Base-by-base conservation (phyloP, 768 basidiomycete genomes). In the Cystobasidium onofrii region DNA sequence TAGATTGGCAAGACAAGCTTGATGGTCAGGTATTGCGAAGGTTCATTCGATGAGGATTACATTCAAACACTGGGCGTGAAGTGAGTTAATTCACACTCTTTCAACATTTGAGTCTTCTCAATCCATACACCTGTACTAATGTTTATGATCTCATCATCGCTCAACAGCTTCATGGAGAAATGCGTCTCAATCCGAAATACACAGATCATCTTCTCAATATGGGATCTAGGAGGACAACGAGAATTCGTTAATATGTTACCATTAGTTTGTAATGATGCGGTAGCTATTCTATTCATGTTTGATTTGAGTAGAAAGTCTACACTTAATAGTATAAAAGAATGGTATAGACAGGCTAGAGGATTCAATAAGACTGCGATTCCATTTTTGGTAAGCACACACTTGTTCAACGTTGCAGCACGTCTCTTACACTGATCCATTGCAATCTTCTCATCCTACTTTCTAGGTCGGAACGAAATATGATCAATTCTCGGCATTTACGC, bases 311-410 rank as follows among this genome's bases (percentile, higher is more conserved):
- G 96, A 77, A 98, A 98, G 83, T 91, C 91, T 74, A 99, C 96
- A 52, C 83, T 99, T 76, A 98, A 98, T 83, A 95, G 92, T 73
- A 92, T 99, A 78, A 98, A 98, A 83, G 96, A 99, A 82, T 99
- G 96, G 96, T 99, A 98, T 85, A 86, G 96, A 78, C 96, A 99
- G 83, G 93, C 94, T 65, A 86, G 96, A 79, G 96, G 96, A 25
- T 99, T 99, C 84, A 98, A 98, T 84, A 98, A 98, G 96, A 96
- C 93, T 20, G 96, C 96, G 54, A 97, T 98, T 80, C 96, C 96
- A 25, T 96, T 99, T 82, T 84, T 99, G 76, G 92, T 71, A 27
- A 55, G 69, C 23, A 1, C 33, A 20, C n/a, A n/a, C 61, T 6
- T n/a, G 10, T n/a, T 10, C 23, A n/a, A n/a, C n/a, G n/a, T n/a